Evolutionary conservation across 257 asterid species (phyloP).

Genomic region (Solanum megistacrolobum): DNA sequence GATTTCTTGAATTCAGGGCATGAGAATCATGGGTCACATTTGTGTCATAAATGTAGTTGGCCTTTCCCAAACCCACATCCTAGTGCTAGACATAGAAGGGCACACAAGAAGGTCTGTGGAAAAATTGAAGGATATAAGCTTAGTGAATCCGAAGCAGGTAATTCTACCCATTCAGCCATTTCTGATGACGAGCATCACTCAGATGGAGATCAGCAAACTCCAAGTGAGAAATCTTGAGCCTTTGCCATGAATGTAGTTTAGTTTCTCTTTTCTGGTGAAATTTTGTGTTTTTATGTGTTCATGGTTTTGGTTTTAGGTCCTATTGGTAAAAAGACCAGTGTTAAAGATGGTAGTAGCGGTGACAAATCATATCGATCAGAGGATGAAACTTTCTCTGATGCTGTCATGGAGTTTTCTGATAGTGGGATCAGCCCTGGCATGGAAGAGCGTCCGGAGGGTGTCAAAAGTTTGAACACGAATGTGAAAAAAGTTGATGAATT

Average conservation of each 20-base stretch:
- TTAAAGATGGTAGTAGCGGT: constrained; percentile 27
- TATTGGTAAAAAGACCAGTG: constrained; percentile 18
- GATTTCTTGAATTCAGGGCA: constrained; percentile 43
- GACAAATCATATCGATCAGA: constrained; percentile 44
- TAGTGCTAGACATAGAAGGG: constrained; percentile 78
- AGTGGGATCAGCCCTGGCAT: constrained; percentile 34
- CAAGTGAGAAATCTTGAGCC: constrained; percentile 33
- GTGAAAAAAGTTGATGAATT: constrained; percentile 17
- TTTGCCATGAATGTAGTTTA: not conserved
- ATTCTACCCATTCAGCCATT: constrained; percentile 19
- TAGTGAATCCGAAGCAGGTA: constrained; percentile 16
- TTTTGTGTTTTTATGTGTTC: not conserved
- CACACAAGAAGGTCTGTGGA: constrained; percentile 84
- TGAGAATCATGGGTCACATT: constrained; percentile 42
- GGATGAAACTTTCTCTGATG: constrained; percentile 74
- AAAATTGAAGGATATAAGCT: constrained; percentile 58
- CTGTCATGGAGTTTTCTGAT: constrained; percentile 56
- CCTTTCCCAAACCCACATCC: constrained; percentile 91
- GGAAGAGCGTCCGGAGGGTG: constrained; percentile 27
- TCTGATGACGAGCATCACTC: constrained; percentile 56
- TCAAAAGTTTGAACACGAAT: constrained; percentile 7
- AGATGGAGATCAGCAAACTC: constrained; percentile 43
- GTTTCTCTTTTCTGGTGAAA: not conserved
- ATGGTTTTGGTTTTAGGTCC: constrained; percentile 38
- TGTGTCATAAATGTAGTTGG: constrained; percentile 91